Conservation (phyloP, 768 basidiomycete species). For the Lanmaoa rubissima region DNA sequence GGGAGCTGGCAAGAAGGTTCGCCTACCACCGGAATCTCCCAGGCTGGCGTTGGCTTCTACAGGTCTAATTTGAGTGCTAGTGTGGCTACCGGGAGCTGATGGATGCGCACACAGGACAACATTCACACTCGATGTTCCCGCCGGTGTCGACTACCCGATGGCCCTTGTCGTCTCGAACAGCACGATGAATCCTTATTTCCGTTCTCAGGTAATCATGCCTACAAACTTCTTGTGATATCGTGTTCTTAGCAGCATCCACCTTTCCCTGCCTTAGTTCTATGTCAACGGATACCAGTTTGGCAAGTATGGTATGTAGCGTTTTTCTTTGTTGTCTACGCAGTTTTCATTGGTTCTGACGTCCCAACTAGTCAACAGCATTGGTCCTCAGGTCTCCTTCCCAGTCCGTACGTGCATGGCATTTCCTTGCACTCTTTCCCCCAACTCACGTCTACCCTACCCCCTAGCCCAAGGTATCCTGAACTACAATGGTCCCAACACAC, state of each 20-base stretch:
- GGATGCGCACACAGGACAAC: conserved; percentile 20
- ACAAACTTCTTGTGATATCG: background rate
- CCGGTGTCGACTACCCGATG: conserved; percentile 48
- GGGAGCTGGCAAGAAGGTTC: conserved; percentile 41
- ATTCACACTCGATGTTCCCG: conserved; percentile 44
- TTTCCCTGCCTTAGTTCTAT: conserved; percentile 16
- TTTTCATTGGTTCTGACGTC: background rate
- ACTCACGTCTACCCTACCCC: conserved; percentile 6
- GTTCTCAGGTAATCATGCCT: conserved; percentile 24
- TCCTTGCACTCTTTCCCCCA: background rate
- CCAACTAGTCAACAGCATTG: conserved; percentile 22
- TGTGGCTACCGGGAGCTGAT: background rate
- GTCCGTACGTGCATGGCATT: conserved; percentile 18
- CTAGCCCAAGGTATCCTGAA: conserved; percentile 51
- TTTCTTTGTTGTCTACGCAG: no score
- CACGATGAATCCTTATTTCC: conserved; percentile 44
- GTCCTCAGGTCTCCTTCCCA: conserved; percentile 26
- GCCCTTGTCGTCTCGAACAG: conserved; percentile 44
- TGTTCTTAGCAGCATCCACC: background rate
- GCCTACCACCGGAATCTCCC: conserved; percentile 41
- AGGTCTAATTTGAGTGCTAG: conserved; percentile 27
- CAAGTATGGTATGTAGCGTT: conserved; percentile 20
- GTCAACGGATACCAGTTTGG: conserved; percentile 29
- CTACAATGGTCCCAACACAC: conserved; percentile 46
- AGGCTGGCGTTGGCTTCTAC: conserved; percentile 49